These are phyloP conservation scores for Roridomyces roridus DNA, from an alignment of 768 basidiomycete species.

Conservation along the genomic window DNA sequence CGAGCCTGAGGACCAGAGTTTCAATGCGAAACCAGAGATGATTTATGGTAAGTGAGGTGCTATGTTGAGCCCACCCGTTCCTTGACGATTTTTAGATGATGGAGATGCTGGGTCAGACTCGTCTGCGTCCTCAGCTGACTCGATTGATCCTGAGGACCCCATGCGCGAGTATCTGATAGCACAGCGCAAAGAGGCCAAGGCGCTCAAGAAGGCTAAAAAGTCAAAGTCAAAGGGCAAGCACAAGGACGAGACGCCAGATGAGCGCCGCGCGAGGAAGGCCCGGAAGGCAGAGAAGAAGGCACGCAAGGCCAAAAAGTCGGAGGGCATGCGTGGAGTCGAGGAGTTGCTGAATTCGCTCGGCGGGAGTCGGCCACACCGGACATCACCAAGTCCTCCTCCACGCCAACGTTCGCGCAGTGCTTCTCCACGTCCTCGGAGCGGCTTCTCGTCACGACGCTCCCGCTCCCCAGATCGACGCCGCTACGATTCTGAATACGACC, in stretches of 20 bases:
- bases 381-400: conserved; percentile 20
- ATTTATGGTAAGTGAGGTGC: conserved; percentile 57
- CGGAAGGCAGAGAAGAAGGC: conserved; percentile 73
- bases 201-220: conserved; percentile 67
- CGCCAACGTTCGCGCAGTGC: conserved; percentile 16
- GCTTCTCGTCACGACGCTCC: neutral
- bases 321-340: conserved; percentile 70
- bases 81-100: conserved; percentile 37
- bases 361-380: conserved; percentile 31
- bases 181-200: conserved; percentile 75
- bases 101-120: conserved; percentile 66
- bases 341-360: conserved; percentile 62
- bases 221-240: conserved; percentile 68
- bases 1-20: conserved; percentile 83
- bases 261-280: conserved; percentile 76
- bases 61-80: neutral
- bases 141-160: conserved; percentile 95
- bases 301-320: conserved; percentile 56
- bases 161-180: conserved; percentile 93
- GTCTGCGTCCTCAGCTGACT: conserved; percentile 64
- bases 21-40: conserved; percentile 85
- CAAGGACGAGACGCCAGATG: conserved; percentile 81
- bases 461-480: conserved; percentile 1
- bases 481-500: neutral
- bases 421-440: neutral